These are phyloP conservation scores for Stylonectria norvegica DNA, from an alignment of 2,329 filamentous ascomycete species.

Conservation along the genomic window DNA sequence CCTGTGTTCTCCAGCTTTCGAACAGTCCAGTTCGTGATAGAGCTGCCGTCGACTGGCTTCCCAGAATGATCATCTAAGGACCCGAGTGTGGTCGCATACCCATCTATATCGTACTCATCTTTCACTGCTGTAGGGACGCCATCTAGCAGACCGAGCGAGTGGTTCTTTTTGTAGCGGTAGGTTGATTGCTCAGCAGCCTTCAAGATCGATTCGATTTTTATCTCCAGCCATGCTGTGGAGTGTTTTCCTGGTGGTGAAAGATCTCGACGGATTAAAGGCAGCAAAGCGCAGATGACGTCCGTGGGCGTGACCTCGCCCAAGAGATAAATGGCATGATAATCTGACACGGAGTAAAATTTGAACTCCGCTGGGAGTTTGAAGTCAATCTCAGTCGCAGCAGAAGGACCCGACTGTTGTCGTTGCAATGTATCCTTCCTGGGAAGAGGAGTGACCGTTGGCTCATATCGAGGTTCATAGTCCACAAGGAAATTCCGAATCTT, in stretches of 20 bases:
- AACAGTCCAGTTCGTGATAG: slow-evolving; percentile 65
- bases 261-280: slow-evolving; percentile 44
- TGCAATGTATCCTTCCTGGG: no score
- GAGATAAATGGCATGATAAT: slow-evolving; percentile 44
- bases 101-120: slow-evolving; percentile 73
- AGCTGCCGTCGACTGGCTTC: slow-evolving; percentile 34
- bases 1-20: slow-evolving; percentile 67
- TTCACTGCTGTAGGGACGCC: slow-evolving; percentile 73
- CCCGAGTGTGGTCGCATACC: slow-evolving; percentile 65
- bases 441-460: slow-evolving; percentile 44
- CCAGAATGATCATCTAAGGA: slow-evolving; percentile 58
- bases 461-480: slow-evolving; percentile 46
- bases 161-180: slow-evolving; percentile 48
- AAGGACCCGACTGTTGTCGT: no score
- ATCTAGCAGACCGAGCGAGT: slow-evolving; percentile 62
- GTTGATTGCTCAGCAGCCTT: slow-evolving; percentile 44
- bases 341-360: slow-evolving; percentile 37
- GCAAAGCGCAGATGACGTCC: slow-evolving; percentile 43
- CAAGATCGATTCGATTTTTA: slow-evolving; percentile 39
- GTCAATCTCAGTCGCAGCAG: no score
- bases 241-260: slow-evolving; percentile 36
- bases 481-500: slow-evolving; percentile 50
- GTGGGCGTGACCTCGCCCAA: slow-evolving; percentile 44
- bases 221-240: slow-evolving; percentile 44
- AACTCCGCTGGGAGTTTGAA: no score